A percentile compares a stretch with the other conserved stretches of the same genome.
phyloP scores from a whole-genome alignment of 139 green algal genomes.

The Chlorella vulgaris region DNA sequence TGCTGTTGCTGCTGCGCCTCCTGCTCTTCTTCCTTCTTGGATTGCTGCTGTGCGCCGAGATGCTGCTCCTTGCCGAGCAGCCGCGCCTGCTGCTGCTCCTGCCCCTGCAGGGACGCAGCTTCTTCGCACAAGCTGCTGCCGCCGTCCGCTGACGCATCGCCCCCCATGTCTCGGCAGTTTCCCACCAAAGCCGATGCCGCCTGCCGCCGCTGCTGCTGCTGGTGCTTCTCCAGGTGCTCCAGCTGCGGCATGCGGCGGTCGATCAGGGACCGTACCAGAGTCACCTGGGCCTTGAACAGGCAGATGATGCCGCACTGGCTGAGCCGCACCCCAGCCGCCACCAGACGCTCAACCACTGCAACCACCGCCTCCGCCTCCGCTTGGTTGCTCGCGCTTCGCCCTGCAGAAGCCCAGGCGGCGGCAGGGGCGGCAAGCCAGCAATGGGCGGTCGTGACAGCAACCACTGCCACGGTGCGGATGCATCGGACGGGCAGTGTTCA shows the following conservation, averaged over 20 bases:
- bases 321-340: slow-evolving; percentile 31
- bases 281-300: slow-evolving; percentile 78
- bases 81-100: not conserved
- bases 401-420: not conserved
- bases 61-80: not conserved
- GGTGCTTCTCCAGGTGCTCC: slow-evolving; percentile 3
- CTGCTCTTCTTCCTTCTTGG: not conserved
- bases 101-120: no score
- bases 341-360: slow-evolving; percentile 41
- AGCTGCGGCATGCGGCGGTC: slow-evolving; percentile 15
- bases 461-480: no score
- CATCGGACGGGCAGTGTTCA: no score
- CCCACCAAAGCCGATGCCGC: not conserved
- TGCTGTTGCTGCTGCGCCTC: not conserved
- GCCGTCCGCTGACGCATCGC: not conserved
- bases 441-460: no score
- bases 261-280: slow-evolving; percentile 23
- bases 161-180: not conserved
- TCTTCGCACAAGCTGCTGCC: no score
- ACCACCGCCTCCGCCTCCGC: slow-evolving; percentile 61
- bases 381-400: slow-evolving; percentile 62
- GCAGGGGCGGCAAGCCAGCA: no score
- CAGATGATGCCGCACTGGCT: slow-evolving; percentile 75
- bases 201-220: not conserved
- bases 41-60: no score